Conservation (phyloP, 2,329 filamentous ascomycete genomes). For the Nannizziopsis barbatae region DNA sequence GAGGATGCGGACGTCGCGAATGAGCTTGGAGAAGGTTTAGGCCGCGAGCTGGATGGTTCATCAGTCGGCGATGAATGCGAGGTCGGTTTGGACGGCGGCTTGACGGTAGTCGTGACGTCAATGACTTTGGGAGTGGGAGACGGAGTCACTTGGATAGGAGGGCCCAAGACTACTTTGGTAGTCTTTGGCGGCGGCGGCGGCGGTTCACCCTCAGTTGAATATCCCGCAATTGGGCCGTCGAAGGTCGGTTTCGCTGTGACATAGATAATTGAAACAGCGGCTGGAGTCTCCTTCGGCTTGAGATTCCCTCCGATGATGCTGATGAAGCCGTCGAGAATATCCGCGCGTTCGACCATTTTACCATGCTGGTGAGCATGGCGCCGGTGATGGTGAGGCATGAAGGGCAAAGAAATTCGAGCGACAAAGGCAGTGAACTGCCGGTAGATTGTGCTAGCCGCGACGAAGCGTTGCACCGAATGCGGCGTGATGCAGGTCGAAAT, state of each 20-base stretch:
- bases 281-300: not conserved
- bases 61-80: not conserved
- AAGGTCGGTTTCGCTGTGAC: slow-evolving; percentile 45
- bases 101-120: slow-evolving; percentile 15
- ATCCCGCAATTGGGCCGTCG: slow-evolving; percentile 40
- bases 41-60: slow-evolving; percentile 4
- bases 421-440: no score
- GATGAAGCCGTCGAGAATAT: slow-evolving; percentile 2
- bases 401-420: not conserved
- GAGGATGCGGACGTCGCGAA: not conserved
- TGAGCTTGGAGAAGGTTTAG: not conserved
- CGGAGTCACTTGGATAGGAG: slow-evolving; percentile 20
- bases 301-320: slow-evolving; percentile 4
- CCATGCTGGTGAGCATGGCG: slow-evolving; percentile 9
- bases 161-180: slow-evolving; percentile 18
- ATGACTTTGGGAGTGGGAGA: slow-evolving; percentile 10
- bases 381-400: slow-evolving; percentile 11
- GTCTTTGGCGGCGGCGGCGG: slow-evolving; percentile 7
- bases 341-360: not conserved
- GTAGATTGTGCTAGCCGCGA: no score
- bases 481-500: no score
- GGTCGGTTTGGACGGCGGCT: slow-evolving; percentile 11
- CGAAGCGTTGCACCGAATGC: no score
- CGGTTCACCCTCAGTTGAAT: slow-evolving; percentile 29
- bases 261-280: slow-evolving; percentile 34